These are phyloP conservation scores for Thelephora ganbajun DNA, from an alignment of 768 basidiomycete species.

Conservation along the genomic window DNA sequence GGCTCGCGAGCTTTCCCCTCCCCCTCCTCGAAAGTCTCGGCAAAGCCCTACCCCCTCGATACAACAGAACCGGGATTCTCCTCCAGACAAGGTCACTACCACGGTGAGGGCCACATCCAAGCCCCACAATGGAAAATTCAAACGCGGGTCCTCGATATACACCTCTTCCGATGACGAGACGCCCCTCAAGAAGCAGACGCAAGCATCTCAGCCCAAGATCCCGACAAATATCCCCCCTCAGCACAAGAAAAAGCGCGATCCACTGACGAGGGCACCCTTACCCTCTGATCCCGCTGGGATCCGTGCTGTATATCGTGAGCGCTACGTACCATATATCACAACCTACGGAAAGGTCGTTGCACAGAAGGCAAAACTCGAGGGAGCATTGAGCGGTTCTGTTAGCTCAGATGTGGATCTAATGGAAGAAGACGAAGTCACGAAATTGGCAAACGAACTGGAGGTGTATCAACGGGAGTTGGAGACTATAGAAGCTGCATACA, in stretches of 20 bases:
- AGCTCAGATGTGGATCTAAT: slow-evolving; percentile 35
- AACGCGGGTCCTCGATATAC: slow-evolving; percentile 44
- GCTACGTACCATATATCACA: slow-evolving; percentile 37
- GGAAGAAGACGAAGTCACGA: slow-evolving; percentile 27
- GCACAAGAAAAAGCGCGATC: slow-evolving; percentile 9
- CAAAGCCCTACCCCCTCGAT: not conserved
- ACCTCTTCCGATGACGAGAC: slow-evolving; percentile 55
- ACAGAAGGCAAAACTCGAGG: slow-evolving; percentile 39
- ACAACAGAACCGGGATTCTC: no score
- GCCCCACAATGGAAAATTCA: not conserved
- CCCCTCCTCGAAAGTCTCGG: not conserved
- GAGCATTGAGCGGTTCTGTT: slow-evolving; percentile 28
- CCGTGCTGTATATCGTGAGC: slow-evolving; percentile 35
- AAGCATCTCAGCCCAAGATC: slow-evolving; percentile 6
- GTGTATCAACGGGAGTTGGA: slow-evolving; percentile 39
- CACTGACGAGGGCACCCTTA: slow-evolving; percentile 15
- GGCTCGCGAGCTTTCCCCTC: not conserved
- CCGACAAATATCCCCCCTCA: slow-evolving; percentile 1
- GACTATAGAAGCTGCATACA: slow-evolving; percentile 28
- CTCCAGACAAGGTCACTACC: slow-evolving; percentile 20
- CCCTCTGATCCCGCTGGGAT: slow-evolving; percentile 37
- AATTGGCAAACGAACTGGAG: slow-evolving; percentile 29
- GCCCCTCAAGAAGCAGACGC: slow-evolving; percentile 20
- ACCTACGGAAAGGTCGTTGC: slow-evolving; percentile 31
- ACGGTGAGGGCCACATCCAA: not conserved